Base-by-base conservation (phyloP, 768 basidiomycete species). In the Kwoniella dendrophila region DNA sequence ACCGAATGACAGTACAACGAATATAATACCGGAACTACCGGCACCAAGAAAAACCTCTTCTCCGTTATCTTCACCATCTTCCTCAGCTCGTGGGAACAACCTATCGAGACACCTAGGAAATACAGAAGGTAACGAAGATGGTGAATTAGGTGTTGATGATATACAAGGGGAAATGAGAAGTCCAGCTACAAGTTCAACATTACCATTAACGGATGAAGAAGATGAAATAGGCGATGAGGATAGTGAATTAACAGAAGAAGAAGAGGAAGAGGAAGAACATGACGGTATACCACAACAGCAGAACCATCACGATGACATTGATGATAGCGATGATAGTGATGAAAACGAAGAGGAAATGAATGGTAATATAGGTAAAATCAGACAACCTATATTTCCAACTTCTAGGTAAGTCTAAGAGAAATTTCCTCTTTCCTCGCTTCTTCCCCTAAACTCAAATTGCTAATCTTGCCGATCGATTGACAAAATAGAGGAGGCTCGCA, bases 151-250 rank as follows among this genome's bases (percentile, higher is more conserved):
- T n/a, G 5, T 32, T 26, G 4, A 16, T 14, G 48, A 49, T 14
- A 20, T 6, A 8, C 27, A 24, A 11, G 56, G 56, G 30, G 44
- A 60, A 38, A 36, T 51, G 22, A 38, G 59, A 26, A 48, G 43
- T 24, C 59, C 59, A 24, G 59, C 59, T 41, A 60, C 59, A 4
- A 55, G 53, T 26, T 62, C 60, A 8, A 62, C 60, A 3, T 18
- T 62, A 16, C 60, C 60, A 3, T 24, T 62, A 22, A 62, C 60
- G 22, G 57, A 59, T 53, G 78, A 70, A 69, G 65, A 75, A 53
- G 73, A 61, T n/a, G 67, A 63, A 12, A 29, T 24, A 14, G 41
- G n/a, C 1, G 54, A 56, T 20, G 54, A 56, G 10, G 54, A 56
- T 38, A 44, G 41, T 29, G 54, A 56, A 30, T 29, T 43, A 24